These are phyloP conservation scores for Pterocarpus santalinus DNA, from an alignment of 306 rosid genomes.

Conservation along the genomic window DNA sequence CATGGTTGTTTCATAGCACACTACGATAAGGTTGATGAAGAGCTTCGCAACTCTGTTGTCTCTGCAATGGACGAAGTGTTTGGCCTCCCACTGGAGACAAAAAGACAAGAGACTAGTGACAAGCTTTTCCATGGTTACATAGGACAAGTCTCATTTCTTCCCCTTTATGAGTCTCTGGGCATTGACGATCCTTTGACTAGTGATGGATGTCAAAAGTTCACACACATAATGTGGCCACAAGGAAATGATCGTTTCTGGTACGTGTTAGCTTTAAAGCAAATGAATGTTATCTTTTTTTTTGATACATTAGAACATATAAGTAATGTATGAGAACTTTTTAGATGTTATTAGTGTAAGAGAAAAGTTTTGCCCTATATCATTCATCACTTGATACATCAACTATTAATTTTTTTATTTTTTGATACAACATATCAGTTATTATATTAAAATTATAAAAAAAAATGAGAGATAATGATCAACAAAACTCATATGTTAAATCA, in stretches of 20 bases:
- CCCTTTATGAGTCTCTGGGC: constrained; percentile 39
- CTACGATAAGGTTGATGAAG: neutral
- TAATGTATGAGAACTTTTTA: neutral
- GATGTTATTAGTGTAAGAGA: too few species aligned
- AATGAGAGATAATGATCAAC: too few species aligned
- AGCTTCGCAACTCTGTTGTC: constrained; percentile 7
- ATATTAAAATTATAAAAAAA: too few species aligned
- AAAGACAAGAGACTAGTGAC: constrained; percentile 35
- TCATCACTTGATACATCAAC: too few species aligned
- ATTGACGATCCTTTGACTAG: constrained; percentile 25
- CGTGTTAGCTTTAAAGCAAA: too few species aligned
- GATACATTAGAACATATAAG: too few species aligned
- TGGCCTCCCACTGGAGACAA: constrained; percentile 23
- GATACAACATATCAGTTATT: too few species aligned
- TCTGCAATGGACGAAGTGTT: constrained; percentile 16
- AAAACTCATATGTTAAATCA: too few species aligned
- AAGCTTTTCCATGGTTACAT: constrained; percentile 36
- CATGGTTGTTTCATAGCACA: constrained; percentile 45
- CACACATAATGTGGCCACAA: constrained; percentile 40
- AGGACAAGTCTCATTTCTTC: constrained; percentile 27
- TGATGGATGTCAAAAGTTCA: constrained; percentile 31
- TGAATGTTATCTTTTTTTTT: too few species aligned
- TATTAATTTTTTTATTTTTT: too few species aligned
- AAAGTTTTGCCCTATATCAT: too few species aligned
- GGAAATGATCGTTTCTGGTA: constrained; percentile 46